These are phyloP conservation scores for Westerdykella aurantiaca DNA, from an alignment of 2,329 filamentous ascomycete species.

Conservation along the genomic window DNA sequence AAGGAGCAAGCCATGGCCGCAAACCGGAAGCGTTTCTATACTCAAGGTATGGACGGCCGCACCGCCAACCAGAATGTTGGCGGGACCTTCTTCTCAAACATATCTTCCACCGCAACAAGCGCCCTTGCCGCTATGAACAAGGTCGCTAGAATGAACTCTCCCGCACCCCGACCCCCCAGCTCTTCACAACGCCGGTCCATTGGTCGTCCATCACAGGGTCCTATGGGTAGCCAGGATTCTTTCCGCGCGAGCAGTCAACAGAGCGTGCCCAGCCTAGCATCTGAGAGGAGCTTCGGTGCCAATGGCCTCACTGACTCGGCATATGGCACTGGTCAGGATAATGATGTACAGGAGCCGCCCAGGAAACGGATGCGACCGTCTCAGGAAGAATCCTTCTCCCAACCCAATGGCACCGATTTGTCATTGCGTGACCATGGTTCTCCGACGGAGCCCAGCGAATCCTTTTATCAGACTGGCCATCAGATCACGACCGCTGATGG, in stretches of 20 bases:
- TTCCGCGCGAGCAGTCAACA: slow-evolving; percentile 74
- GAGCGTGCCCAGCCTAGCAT: slow-evolving; percentile 62
- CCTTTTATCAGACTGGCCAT: slow-evolving; percentile 53
- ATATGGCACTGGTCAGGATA: slow-evolving; percentile 53
- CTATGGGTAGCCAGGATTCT: slow-evolving; percentile 57
- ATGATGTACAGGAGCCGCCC: slow-evolving; percentile 65
- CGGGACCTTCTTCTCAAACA: slow-evolving; percentile 95
- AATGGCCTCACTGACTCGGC: slow-evolving; percentile 56
- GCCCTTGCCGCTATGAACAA: slow-evolving; percentile 96
- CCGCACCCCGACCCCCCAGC: slow-evolving; percentile 59
- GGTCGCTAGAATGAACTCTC: slow-evolving; percentile 79
- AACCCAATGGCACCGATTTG: slow-evolving; percentile 47
- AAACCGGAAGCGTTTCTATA: slow-evolving; percentile 83
- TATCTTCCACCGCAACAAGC: slow-evolving; percentile 85
- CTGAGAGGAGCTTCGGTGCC: slow-evolving; percentile 66
- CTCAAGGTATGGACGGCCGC: slow-evolving; percentile 63
- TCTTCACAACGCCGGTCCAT: slow-evolving; percentile 64
- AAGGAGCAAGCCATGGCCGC: slow-evolving; percentile 99
- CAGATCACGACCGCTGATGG: slow-evolving; percentile 42
- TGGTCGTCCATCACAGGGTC: slow-evolving; percentile 64
- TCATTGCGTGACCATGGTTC: slow-evolving; percentile 57
- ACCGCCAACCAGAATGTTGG: slow-evolving; percentile 57
- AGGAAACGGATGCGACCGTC: slow-evolving; percentile 64
- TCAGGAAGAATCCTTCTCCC: slow-evolving; percentile 37
- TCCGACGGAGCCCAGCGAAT: slow-evolving; percentile 74